Conservation (phyloP, 495 filamentous ascomycete genomes). For the Cryomyces antarcticus region DNA sequence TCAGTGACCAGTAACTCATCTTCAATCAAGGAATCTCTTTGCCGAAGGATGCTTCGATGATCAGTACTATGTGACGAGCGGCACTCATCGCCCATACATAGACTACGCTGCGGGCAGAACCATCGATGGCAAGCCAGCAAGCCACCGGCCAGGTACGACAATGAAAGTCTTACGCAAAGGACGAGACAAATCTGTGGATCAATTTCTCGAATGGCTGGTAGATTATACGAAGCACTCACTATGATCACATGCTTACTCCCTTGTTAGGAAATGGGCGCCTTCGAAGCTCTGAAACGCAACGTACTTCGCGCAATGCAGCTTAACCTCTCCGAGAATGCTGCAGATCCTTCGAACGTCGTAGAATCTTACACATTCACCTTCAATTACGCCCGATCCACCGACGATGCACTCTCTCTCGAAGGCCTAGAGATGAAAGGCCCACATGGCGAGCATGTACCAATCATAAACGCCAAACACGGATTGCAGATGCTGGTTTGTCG, state of each 20-base stretch:
- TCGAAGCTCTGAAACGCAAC: conserved; percentile 22
- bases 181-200: conserved; percentile 17
- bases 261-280: conserved; percentile 25
- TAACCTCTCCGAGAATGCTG: conserved; percentile 23
- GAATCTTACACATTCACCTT: conserved; percentile 33
- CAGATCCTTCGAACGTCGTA: conserved; percentile 19
- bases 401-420: conserved; percentile 11
- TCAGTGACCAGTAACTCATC: not conserved
- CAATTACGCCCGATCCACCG: conserved; percentile 16
- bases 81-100: conserved; percentile 8
- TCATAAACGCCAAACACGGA: conserved; percentile 17
- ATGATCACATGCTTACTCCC: no score
- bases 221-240: not conserved
- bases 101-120: conserved; percentile 10
- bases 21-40: conserved; percentile 10
- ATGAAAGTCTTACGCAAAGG: conserved; percentile 20
- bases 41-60: conserved; percentile 11
- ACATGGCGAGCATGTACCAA: conserved; percentile 16
- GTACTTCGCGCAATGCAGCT: conserved; percentile 26
- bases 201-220: conserved; percentile 26
- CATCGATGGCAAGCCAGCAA: conserved; percentile 2
- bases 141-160: conserved; percentile 9
- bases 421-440: conserved; percentile 20
- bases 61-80: conserved; percentile 6
- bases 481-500: conserved; percentile 22